These are phyloP conservation scores for Cynanchum wilfordii DNA, from an alignment of 257 asterid genomes.

Conservation along the genomic window DNA sequence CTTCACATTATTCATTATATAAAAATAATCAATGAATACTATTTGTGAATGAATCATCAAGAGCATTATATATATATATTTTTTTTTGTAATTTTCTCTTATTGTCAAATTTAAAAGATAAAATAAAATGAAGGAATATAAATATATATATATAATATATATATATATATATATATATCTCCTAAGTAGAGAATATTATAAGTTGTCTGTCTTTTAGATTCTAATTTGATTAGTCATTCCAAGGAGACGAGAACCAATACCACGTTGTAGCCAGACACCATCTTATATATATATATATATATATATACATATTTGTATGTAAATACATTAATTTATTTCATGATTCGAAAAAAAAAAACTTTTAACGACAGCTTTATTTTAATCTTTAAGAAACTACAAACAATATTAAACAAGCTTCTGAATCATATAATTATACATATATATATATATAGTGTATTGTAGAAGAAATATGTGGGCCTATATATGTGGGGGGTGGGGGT, in stretches of 20 bases:
- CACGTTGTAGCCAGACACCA: conserved; percentile 17
- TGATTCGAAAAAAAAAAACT: background rate
- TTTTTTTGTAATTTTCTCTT: no score
- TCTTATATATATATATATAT: background rate
- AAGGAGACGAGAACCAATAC: conserved; percentile 11
- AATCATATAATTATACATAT: background rate
- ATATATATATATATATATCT: no score
- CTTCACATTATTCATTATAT: no score
- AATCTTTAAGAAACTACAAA: conserved; percentile 4
- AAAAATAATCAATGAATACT: no score
- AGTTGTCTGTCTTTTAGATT: background rate
- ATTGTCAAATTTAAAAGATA: no score
- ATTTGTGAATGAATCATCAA: no score
- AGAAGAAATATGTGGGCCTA: conserved; percentile 21
- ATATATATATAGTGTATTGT: background rate
- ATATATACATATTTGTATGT: background rate
- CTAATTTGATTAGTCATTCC: conserved; percentile 1
- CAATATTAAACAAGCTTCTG: conserved; percentile 8
- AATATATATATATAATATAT: no score
- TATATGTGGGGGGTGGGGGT: conserved; percentile 3
- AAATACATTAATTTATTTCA: background rate
- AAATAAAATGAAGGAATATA: no score
- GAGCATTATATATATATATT: no score
- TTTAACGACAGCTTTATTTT: background rate
- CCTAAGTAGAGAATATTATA: background rate